Percentiles rank a stretch among this genome's conserved stretches.
phyloP scores from a whole-genome alignment of 164 flowering plant species.

The Cinnamomum chago region DNA sequence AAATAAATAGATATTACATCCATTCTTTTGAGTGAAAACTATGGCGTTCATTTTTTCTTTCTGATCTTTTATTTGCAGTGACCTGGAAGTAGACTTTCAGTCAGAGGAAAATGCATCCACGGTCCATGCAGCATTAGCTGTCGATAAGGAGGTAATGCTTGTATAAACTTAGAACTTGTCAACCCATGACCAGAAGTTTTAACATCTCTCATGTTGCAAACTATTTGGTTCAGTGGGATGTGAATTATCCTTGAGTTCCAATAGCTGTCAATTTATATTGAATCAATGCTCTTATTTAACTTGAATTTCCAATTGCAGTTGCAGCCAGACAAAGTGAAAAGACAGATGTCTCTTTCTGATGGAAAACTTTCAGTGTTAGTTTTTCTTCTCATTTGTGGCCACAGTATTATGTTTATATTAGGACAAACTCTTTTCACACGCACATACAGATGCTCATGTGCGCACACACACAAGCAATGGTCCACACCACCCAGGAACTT shows the following conservation, averaged over 20 bases:
- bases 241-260: not conserved
- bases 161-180: too few species aligned
- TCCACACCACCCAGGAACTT: too few species aligned
- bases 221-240: not conserved
- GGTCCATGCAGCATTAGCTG: constrained; percentile 61
- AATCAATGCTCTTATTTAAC: not conserved
- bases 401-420: not conserved
- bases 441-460: too few species aligned
- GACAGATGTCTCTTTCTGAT: constrained; percentile 49
- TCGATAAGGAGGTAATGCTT: constrained; percentile 74
- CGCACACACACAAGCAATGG: too few species aligned
- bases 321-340: constrained; percentile 84
- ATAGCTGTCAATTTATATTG: not conserved
- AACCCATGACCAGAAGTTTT: too few species aligned
- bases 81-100: constrained; percentile 69
- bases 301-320: constrained; percentile 40
- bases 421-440: too few species aligned
- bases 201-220: not conserved
- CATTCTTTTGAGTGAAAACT: too few species aligned
- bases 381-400: not conserved
- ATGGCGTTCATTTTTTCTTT: too few species aligned
- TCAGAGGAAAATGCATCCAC: constrained; percentile 60
- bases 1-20: too few species aligned
- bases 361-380: constrained; percentile 83
- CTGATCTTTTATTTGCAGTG: constrained; percentile 36